A percentile compares a stretch with the other conserved stretches of the same genome.
phyloP scores from a whole-genome alignment of 305 asterid species.

The Fraxinus velutina region DNA sequence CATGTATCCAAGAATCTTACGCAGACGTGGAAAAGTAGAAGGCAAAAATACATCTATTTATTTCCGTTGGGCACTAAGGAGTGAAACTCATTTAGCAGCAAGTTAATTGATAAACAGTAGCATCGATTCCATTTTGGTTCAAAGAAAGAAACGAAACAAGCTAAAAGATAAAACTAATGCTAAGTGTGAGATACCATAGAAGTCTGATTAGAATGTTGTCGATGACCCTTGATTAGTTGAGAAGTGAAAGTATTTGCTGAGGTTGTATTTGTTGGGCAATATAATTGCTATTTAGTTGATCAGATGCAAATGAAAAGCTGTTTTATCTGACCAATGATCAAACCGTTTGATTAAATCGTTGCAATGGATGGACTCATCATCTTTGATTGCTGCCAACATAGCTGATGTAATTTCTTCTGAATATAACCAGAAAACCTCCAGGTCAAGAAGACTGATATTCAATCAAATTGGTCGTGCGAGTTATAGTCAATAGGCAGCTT shows the following conservation, averaged over 20 bases:
- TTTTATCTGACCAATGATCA: slow-evolving; percentile 62
- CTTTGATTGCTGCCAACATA: slow-evolving; percentile 93
- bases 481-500: slow-evolving; percentile 38
- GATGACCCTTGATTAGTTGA: slow-evolving; percentile 85
- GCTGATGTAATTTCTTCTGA: slow-evolving; percentile 91
- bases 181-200: slow-evolving; percentile 70
- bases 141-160: slow-evolving; percentile 18
- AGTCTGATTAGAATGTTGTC: slow-evolving; percentile 80
- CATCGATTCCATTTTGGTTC: slow-evolving; percentile 17
- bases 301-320: slow-evolving; percentile 87
- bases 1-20: neutral
- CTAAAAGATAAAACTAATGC: slow-evolving; percentile 27
- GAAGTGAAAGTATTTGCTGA: slow-evolving; percentile 78
- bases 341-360: slow-evolving; percentile 53
- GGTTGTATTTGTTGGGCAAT: slow-evolving; percentile 88
- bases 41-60: neutral
- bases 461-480: slow-evolving; percentile 27
- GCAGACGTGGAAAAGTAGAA: neutral
- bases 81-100: slow-evolving; percentile 17
- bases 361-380: slow-evolving; percentile 89
- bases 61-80: slow-evolving; percentile 14
- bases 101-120: slow-evolving; percentile 16
- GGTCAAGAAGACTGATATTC: slow-evolving; percentile 53
- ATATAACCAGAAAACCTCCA: slow-evolving; percentile 89
- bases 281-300: slow-evolving; percentile 86